These are phyloP conservation scores for Candida saitoana DNA, from an alignment of 805 yeast species.

Conservation along the genomic window DNA sequence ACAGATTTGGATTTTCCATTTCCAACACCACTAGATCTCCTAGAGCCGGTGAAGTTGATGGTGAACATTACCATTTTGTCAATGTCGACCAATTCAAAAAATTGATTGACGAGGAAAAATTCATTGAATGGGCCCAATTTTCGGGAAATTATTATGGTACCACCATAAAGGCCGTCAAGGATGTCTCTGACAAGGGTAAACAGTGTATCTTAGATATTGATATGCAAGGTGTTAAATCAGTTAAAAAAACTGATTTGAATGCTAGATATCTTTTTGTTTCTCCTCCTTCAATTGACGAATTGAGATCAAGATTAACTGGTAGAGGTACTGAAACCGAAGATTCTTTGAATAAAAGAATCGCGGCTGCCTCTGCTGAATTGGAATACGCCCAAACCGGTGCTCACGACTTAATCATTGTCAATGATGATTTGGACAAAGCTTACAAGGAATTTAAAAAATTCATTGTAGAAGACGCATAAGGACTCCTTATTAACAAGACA, in stretches of 20 bases:
- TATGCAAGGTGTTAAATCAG: conserved; percentile 97
- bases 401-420: conserved; percentile 84
- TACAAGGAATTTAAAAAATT: conserved; percentile 76
- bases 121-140: conserved; percentile 97
- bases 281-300: conserved; percentile 85
- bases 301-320: conserved; percentile 68
- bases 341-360: conserved; percentile 74
- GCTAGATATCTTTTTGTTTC: conserved; percentile 85
- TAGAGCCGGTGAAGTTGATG: conserved; percentile 86
- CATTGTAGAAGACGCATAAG: conserved; percentile 42
- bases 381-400: conserved; percentile 89
- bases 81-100: conserved; percentile 75
- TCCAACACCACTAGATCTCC: conserved; percentile 92
- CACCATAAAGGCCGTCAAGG: conserved; percentile 76
- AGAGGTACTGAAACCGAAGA: conserved; percentile 96
- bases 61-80: conserved; percentile 84
- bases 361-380: conserved; percentile 84
- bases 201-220: conserved; percentile 94
- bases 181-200: conserved; percentile 59
- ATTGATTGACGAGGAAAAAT: conserved; percentile 68
- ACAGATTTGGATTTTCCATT: conserved; percentile 86
- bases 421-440: conserved; percentile 88
- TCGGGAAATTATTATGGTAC: conserved; percentile 98
- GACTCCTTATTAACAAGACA: too few species aligned
- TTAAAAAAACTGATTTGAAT: conserved; percentile 74